Base-by-base conservation (phyloP, 805 yeast genomes). In the Barnettozyma vustinii region DNA sequence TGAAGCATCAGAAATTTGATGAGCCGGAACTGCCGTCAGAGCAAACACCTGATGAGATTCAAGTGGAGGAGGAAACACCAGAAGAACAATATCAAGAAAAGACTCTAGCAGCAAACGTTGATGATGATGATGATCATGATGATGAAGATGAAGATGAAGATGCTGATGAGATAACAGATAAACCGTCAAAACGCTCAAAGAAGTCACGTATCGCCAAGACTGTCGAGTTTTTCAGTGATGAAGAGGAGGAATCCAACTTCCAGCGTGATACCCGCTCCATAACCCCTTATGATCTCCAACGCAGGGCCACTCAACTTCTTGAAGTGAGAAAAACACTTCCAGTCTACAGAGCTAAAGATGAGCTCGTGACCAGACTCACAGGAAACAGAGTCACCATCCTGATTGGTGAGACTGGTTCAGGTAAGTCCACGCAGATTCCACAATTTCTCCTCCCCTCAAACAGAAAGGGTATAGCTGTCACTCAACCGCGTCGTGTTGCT, bases 401-500 rank as follows among this genome's bases (percentile, higher is more conserved):
- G 18, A 86, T 94, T 62, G 98, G 98, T 67, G 98, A 92, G 63
- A 92, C 99, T 0, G 99, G 99, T 67, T 88, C 96, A 8, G 98
- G 98, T 72, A 92, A 92, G 63, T 91, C 98, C 4, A 92, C 99
- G 0, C 99, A 92, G 69, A 83, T 92, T 42, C 98, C 99, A 0
- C 98, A 92, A 63, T 84, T 92, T 55, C 63, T 92, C n/a, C 77
- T 87, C 67, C 76, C 79, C 0, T 47, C 57, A 2, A 62, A 66
- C 35, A 65, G 67, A 18, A 80, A 79, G 51, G 72, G 76, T 23
- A 82, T 92, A 19, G 98, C 96, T 0, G 92, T 94, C 8, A 91
- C 99, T 0, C 98, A 92, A 69, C 99, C 99, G 1, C 84, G 99
- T 69, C 78, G 98, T 62, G 99, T 92, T 36, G 98, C 99, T 4